Conservation (phyloP, 192 early-diverging fungal genomes). For the Pilaira anomala region DNA sequence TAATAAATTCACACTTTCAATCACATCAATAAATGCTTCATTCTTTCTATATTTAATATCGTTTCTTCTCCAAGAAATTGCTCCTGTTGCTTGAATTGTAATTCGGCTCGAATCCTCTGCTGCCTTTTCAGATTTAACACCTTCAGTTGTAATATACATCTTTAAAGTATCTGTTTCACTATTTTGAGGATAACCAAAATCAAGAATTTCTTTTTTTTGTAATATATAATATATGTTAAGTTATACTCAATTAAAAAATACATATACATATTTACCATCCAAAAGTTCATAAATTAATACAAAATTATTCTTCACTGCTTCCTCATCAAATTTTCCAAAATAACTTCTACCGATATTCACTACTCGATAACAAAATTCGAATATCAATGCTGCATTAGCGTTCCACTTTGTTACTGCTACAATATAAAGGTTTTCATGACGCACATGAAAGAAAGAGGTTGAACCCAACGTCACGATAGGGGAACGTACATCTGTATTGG, state of each 20-base stretch:
- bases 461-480: conserved; percentile 90
- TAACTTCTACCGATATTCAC: conserved; percentile 90
- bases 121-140: conserved; percentile 71
- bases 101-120: conserved; percentile 82
- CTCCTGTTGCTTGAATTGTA: conserved; percentile 91
- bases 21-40: conserved; percentile 74
- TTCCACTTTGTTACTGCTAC: conserved; percentile 97
- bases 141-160: conserved; percentile 85
- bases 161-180: conserved; percentile 78
- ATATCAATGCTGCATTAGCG: conserved; percentile 92
- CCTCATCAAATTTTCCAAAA: conserved; percentile 82
- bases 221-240: no score
- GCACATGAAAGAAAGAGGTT: conserved; percentile 93
- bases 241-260: not conserved
- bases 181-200: conserved; percentile 88
- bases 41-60: conserved; percentile 88
- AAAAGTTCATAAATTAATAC: conserved; percentile 82
- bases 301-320: conserved; percentile 84
- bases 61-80: conserved; percentile 87
- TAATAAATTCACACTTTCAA: conserved; percentile 90
- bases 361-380: conserved; percentile 93
- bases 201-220: conserved; percentile 59
- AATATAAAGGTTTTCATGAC: conserved; percentile 94
- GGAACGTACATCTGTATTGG: conserved; percentile 78
- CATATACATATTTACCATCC: conserved; percentile 50